Conservation (phyloP, 192 early-diverging fungal species). For the Backusella sp. region DNA sequence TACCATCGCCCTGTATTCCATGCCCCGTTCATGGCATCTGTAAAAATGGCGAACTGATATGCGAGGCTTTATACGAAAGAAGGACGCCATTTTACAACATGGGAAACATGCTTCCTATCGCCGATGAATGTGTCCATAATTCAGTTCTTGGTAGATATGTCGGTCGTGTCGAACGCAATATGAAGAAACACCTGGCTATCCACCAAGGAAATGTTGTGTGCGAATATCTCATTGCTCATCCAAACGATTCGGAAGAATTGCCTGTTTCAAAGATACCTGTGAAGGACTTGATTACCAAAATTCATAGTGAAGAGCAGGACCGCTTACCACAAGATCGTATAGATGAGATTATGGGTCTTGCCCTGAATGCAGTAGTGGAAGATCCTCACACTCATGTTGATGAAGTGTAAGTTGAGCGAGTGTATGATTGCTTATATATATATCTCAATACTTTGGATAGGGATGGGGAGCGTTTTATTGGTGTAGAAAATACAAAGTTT, state of each 20-base stretch:
- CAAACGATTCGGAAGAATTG: neutral
- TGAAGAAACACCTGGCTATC: neutral
- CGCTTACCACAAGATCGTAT: neutral
- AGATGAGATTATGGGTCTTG: neutral
- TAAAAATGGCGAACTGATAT: constrained; percentile 6
- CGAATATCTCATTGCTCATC: neutral
- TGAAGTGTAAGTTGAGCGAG: neutral
- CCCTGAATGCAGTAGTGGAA: neutral
- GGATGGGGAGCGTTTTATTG: neutral
- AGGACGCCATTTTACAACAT: neutral
- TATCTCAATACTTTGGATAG: neutral
- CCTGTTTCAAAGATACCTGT: neutral
- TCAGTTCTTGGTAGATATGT: neutral
- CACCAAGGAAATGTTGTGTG: neutral
- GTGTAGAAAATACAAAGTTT: neutral
- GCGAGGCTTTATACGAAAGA: constrained; percentile 8
- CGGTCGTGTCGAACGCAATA: neutral
- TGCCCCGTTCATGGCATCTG: constrained; percentile 15
- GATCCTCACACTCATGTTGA: neutral
- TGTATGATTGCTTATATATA: neutral
- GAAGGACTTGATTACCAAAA: neutral
- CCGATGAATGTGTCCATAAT: constrained; percentile 17
- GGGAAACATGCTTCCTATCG: neutral
- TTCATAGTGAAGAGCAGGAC: neutral
- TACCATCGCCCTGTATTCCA: constrained; percentile 3